Evolutionary conservation across 805 yeast species (phyloP).

Genomic region (Saccharomycopsis schoenii): DNA sequence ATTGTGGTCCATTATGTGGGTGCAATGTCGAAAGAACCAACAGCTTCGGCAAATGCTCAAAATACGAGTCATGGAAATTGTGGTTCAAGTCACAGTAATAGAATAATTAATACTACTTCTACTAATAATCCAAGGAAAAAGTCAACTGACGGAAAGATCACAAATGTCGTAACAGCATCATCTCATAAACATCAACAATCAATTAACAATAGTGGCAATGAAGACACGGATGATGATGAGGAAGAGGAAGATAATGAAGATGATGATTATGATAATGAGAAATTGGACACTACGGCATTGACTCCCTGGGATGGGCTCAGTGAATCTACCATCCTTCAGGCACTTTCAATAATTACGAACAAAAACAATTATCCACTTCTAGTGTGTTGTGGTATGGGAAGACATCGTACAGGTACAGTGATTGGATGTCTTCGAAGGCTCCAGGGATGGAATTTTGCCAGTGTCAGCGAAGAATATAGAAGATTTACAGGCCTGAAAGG

Average conservation of each 20-base stretch:
- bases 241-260: conserved; percentile 37
- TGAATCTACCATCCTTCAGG: conserved; percentile 69
- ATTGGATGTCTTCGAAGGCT: conserved; percentile 85
- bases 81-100: neutral
- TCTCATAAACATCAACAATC: neutral
- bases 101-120: neutral
- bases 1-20: conserved; percentile 80
- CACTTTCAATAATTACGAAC: conserved; percentile 66
- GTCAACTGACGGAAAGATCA: neutral
- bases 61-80: neutral
- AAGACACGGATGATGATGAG: neutral
- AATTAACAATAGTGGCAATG: neutral
- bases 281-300: neutral
- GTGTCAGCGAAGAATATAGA: conserved; percentile 88
- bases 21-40: conserved; percentile 7
- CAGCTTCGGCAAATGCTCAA: neutral
- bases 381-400: conserved; percentile 97
- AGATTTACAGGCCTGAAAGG: conserved; percentile 90
- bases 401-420: conserved; percentile 95
- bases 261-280: conserved; percentile 57
- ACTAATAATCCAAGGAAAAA: neutral
- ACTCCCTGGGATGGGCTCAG: conserved; percentile 91
- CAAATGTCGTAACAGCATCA: neutral
- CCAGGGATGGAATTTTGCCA: conserved; percentile 96
- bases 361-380: conserved; percentile 72